phyloP scores from a whole-genome alignment of 768 basidiomycete species.

The Rhodocollybia butyracea region DNA sequence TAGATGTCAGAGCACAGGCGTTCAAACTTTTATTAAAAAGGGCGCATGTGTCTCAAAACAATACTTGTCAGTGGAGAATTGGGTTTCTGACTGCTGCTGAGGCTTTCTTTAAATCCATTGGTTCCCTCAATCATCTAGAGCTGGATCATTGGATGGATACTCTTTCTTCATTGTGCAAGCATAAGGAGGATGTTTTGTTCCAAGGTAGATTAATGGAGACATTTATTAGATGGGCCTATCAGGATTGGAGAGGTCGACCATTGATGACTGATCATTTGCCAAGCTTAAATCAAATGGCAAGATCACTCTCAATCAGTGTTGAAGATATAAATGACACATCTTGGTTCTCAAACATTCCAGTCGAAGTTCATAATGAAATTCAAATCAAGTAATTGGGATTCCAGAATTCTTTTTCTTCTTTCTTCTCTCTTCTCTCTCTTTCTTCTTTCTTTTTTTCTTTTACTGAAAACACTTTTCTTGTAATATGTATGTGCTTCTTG shows the following conservation, averaged over 20 bases:
- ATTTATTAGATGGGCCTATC: background rate
- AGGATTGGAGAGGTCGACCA: background rate
- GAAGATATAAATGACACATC: background rate
- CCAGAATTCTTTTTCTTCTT: too few species aligned
- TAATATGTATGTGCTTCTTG: too few species aligned
- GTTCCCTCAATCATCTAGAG: slow-evolving; percentile 3
- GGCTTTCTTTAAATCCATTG: slow-evolving; percentile 10
- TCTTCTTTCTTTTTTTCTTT: too few species aligned
- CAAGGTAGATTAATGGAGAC: background rate
- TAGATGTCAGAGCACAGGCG: background rate
- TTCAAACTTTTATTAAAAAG: background rate
- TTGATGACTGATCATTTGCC: background rate
- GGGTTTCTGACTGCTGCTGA: slow-evolving; percentile 9
- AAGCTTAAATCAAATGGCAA: background rate
- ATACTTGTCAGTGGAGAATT: background rate
- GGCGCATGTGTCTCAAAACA: background rate
- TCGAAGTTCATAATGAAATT: too few species aligned
- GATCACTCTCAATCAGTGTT: background rate
- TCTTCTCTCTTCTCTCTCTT: too few species aligned
- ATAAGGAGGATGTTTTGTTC: background rate
- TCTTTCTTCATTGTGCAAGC: slow-evolving; percentile 3
- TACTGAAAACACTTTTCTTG: too few species aligned
- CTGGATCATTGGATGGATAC: slow-evolving; percentile 7
- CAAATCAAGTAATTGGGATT: too few species aligned
- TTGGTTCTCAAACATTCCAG: too few species aligned